Evolutionary conservation across 306 rosid genomes (phyloP), one percentile per base, ranked within the genome.

Genomic region (Inga leiocalycina): DNA sequence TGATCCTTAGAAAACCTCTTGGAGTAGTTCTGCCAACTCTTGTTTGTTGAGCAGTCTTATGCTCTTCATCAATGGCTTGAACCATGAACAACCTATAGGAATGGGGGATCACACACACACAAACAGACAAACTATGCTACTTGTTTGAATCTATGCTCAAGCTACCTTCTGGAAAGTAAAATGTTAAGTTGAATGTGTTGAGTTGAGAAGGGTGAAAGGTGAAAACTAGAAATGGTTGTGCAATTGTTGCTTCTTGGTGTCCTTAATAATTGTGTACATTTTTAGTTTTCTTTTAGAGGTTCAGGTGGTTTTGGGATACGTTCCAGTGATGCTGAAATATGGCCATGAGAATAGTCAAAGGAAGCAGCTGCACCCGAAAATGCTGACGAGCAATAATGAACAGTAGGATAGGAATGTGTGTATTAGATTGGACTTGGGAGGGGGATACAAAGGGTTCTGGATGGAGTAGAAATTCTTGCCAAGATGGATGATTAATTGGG

Each of bases 41-140:
- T 45, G n/a, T 71, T 13, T 7, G 35, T 24, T 45, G 35, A 20
- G 57, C 76, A 44, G 20, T n/a, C 10, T 44, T 71, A 43, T 71
- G 24, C 54, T 44, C 37, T 71, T 44, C 22, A 44, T 24, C 37
- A 71, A 22, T 71, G 75, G 75, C 75, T 71, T 71, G 75, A 71
- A 43, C 75, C 52, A 20, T 71, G 17, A 6, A 15, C 35, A 20
- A 43, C 51, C 24, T 32, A n/a, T 43, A 9, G 52, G 52, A n/a
- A 20, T 4, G 27, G 5, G 52, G 54, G 35, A 14, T 19, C 4
- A 20, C 11, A 43, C 41, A 39, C 41, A 39, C 41, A 6, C 8
- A 6, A 0, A 39, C 41, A 37, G 41, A 39, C 41, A 39, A 39
- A 39, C 51, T 49, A 4, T 41, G 30, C 51, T 70, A 10, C 34